Conservation (phyloP, 306 rosid genomes). For the Oemleria cerasiformis region DNA sequence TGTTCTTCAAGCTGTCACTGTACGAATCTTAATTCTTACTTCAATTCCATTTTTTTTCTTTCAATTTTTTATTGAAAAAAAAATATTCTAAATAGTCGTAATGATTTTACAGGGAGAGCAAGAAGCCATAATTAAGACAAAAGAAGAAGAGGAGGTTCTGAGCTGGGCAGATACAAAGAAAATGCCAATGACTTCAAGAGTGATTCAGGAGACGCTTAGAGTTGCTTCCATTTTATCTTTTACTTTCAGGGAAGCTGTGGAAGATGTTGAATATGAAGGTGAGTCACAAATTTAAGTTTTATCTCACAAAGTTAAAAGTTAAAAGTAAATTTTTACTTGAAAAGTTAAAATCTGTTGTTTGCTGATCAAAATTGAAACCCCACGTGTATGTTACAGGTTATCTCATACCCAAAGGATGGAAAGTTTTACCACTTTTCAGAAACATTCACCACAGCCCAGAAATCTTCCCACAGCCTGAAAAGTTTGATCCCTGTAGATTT, state of each 20-base stretch:
- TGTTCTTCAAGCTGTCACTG: conserved; percentile 82
- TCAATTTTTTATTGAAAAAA: neutral
- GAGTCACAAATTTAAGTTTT: conserved; percentile 8
- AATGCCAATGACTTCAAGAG: conserved; percentile 83
- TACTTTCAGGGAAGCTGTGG: conserved; percentile 93
- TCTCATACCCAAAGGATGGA: conserved; percentile 98
- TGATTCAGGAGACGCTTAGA: conserved; percentile 90
- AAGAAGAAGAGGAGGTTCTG: conserved; percentile 51
- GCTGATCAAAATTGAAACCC: neutral
- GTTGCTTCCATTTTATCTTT: conserved; percentile 88
- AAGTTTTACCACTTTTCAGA: conserved; percentile 89
- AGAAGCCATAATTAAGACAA: conserved; percentile 48
- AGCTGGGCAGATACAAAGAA: conserved; percentile 77
- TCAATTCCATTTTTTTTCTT: neutral
- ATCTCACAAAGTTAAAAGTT: too few species aligned
- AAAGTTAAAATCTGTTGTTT: neutral
- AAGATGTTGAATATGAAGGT: conserved; percentile 93
- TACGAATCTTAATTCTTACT: conserved; percentile 32
- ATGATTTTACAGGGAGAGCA: conserved; percentile 63
- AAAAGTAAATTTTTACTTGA: neutral
- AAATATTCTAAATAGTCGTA: too few species aligned
- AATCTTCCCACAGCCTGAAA: conserved; percentile 70
- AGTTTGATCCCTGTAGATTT: conserved; percentile 92
- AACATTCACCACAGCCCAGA: conserved; percentile 90
- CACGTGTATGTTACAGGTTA: conserved; percentile 40